phyloP scores from a whole-genome alignment of 2,329 filamentous ascomycete genomes.

The Fusarium buharicum region DNA sequence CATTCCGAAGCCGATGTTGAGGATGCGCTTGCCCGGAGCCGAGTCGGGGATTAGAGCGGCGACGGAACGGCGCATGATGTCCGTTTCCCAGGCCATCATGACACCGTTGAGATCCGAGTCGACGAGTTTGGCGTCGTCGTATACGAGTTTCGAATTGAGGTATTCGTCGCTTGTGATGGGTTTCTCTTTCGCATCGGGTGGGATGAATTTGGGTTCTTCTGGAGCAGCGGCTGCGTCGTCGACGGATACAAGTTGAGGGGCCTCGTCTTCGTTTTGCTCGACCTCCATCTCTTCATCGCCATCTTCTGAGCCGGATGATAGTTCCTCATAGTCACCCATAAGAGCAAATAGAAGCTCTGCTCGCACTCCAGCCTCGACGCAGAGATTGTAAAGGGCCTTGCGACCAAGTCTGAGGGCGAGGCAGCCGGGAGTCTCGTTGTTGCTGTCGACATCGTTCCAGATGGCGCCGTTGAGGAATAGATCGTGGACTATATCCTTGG shows the following conservation, averaged over 20 bases:
- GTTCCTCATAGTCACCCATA: constrained; percentile 81
- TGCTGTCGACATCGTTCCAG: constrained; percentile 93
- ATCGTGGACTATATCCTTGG: constrained; percentile 75
- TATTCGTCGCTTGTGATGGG: constrained; percentile 73
- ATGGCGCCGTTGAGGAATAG: constrained; percentile 90
- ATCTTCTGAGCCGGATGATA: constrained; percentile 67
- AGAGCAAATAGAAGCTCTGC: constrained; percentile 88
- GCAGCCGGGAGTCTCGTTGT: constrained; percentile 92
- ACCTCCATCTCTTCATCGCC: constrained; percentile 62
- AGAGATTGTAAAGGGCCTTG: constrained; percentile 77
- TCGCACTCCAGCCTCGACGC: constrained; percentile 89
- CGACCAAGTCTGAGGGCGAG: constrained; percentile 78
- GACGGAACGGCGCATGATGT: constrained; percentile 84
- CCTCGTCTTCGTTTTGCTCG: constrained; percentile 55
- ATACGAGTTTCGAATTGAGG: constrained; percentile 72
- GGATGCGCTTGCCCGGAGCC: constrained; percentile 69
- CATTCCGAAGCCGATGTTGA: constrained; percentile 93
- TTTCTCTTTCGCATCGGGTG: constrained; percentile 53
- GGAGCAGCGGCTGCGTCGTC: constrained; percentile 48
- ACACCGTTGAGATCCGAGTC: constrained; percentile 83
- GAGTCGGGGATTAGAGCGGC: constrained; percentile 67
- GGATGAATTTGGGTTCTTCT: constrained; percentile 46
- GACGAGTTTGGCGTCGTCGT: constrained; percentile 73
- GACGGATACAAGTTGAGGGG: constrained; percentile 47
- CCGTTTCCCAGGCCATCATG: constrained; percentile 94